A percentile compares a stretch with the other conserved stretches of the same genome.
Evolutionary conservation across 257 asterid genomes (phyloP).

Genomic region (Capsicum chinense): DNA sequence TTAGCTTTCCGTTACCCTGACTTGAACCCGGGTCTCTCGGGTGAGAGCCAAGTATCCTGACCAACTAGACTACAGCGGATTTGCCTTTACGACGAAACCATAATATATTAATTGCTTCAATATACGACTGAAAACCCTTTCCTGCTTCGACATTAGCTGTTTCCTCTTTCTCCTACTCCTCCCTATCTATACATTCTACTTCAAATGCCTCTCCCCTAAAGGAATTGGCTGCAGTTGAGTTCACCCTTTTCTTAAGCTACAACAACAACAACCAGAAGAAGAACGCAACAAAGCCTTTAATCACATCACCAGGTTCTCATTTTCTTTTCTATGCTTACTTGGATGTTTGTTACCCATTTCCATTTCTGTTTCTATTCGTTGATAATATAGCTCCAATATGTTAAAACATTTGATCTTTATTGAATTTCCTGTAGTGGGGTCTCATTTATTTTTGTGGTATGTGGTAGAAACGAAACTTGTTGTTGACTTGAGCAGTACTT

Average conservation of each 20-base stretch:
- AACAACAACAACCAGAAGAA: background rate
- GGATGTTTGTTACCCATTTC: background rate
- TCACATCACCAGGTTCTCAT: background rate
- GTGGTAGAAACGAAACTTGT: too few species aligned
- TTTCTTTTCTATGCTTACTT: constrained; percentile 4
- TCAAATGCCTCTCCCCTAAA: constrained; percentile 3
- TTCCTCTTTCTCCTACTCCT: background rate
- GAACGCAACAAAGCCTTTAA: background rate
- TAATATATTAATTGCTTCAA: accelerated
- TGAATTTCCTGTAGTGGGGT: constrained; percentile 3
- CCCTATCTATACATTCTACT: background rate
- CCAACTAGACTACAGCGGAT: constrained; percentile 72
- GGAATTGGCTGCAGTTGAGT: background rate
- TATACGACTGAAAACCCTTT: background rate
- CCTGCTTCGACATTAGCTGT: constrained; percentile 1
- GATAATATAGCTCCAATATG: background rate
- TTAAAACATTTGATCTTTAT: background rate
- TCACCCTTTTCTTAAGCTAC: background rate
- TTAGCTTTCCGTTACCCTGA: constrained; percentile 83
- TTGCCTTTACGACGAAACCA: accelerated
- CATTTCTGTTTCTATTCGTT: background rate
- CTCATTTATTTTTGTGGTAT: background rate
- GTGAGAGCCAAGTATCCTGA: constrained; percentile 99
- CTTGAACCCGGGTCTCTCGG: constrained; percentile 96
- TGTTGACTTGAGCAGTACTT: too few species aligned